A percentile compares a stretch with the other conserved stretches of the same genome.
These are phyloP conservation scores for Quercus engelmannii DNA, from an alignment of 306 rosid species.

Conservation along the genomic window DNA sequence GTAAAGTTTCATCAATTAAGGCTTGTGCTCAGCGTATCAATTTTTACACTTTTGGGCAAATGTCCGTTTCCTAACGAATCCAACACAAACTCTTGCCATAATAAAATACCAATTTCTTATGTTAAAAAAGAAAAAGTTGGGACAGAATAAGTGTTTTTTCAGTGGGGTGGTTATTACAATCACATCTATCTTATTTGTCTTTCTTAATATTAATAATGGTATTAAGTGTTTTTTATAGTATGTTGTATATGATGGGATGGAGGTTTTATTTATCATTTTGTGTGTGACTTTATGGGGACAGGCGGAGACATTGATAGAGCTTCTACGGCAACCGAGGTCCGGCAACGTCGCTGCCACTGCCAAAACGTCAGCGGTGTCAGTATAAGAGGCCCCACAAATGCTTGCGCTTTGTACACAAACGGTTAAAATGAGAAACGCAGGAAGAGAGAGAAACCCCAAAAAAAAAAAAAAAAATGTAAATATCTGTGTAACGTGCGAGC, in stretches of 20 bases:
- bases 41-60: too few species aligned
- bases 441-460: not conserved
- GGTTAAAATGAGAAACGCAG: not conserved
- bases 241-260: not conserved
- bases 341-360: slow-evolving; percentile 42
- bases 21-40: too few species aligned
- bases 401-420: slow-evolving; percentile 8
- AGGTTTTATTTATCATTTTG: slow-evolving; percentile 23
- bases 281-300: slow-evolving; percentile 44
- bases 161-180: too few species aligned
- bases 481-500: slow-evolving; percentile 35
- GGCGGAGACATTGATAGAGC: slow-evolving; percentile 85
- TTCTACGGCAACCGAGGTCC: slow-evolving; percentile 95
- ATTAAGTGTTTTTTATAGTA: not conserved
- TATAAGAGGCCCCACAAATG: slow-evolving; percentile 26
- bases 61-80: too few species aligned
- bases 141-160: too few species aligned
- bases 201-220: too few species aligned
- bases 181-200: too few species aligned
- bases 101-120: too few species aligned
- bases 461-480: slow-evolving; percentile 29
- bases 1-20: too few species aligned
- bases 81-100: too few species aligned
- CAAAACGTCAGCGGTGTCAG: slow-evolving; percentile 36
- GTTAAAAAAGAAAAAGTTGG: too few species aligned